These are phyloP conservation scores for Candida tropicalis DNA, from an alignment of 1,139 yeast genomes.

Conservation along the genomic window DNA sequence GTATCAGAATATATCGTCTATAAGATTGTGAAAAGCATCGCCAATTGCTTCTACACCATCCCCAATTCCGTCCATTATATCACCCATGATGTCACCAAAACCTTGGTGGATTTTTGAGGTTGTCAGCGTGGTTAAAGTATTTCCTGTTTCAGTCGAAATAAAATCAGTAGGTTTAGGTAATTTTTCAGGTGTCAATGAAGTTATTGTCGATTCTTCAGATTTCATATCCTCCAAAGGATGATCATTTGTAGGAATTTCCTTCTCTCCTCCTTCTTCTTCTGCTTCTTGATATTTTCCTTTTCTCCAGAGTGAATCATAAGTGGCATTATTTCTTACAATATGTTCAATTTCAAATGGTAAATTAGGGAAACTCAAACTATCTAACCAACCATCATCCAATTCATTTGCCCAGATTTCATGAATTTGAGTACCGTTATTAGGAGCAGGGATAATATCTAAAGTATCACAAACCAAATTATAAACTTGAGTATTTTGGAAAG, in stretches of 20 bases:
- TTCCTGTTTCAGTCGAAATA: slow-evolving; percentile 11
- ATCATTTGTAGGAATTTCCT: slow-evolving; percentile 21
- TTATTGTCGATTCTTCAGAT: slow-evolving; percentile 27
- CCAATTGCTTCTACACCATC: slow-evolving; percentile 24
- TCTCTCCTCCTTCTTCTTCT: not conserved
- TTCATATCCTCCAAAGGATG: slow-evolving; percentile 30
- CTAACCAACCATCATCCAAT: slow-evolving; percentile 58
- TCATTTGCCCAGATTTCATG: slow-evolving; percentile 27
- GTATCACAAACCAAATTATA: slow-evolving; percentile 77
- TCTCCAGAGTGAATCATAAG: slow-evolving; percentile 54
- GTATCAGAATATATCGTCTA: slow-evolving; percentile 18
- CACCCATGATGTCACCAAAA: slow-evolving; percentile 26
- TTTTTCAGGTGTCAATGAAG: slow-evolving; percentile 23
- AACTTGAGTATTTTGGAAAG: slow-evolving; percentile 73
- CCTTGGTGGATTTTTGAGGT: slow-evolving; percentile 15
- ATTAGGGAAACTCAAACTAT: slow-evolving; percentile 56
- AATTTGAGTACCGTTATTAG: slow-evolving; percentile 58
- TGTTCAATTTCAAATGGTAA: slow-evolving; percentile 53
- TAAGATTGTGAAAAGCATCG: slow-evolving; percentile 20
- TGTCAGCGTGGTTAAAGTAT: slow-evolving; percentile 3
- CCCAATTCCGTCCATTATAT: slow-evolving; percentile 32
- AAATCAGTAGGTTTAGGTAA: slow-evolving; percentile 43
- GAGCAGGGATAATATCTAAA: slow-evolving; percentile 55
- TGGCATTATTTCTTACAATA: slow-evolving; percentile 44
- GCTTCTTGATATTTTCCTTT: slow-evolving; percentile 8